Base-by-base conservation (phyloP, 495 filamentous ascomycete species). In the Rhypophila decipiens region DNA sequence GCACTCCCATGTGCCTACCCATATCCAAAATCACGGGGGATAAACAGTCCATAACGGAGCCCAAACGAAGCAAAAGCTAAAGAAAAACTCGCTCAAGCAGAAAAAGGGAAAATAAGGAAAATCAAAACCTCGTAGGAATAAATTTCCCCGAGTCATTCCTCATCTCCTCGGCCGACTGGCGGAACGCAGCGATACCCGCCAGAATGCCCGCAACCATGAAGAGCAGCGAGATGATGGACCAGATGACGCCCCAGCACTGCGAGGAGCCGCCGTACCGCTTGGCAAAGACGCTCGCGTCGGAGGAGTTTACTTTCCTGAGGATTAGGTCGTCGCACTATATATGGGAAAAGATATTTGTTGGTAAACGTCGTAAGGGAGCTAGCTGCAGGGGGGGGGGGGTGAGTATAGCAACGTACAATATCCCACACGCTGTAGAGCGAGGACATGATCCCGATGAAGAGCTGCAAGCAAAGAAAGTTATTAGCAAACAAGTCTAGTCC, bases 401-500 rank as follows among this genome's bases (percentile, higher is more conserved):
- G 27, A 7, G 21, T 37, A 24, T 12, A 27, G 24, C 34, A 37
- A 67, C 81, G 68, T 61, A 85, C 81, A 61, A 90, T 90, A 78
- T 90, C 86, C 86, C 86, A 90, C 22, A 86, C 85, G 52, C 81
- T 85, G 57, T 90, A 90, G 10, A 88, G 71, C 12, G 74, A 76
- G 18, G 75, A 80, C 86, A 90, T 89, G 42, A 89, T 85, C 13
- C 85, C 86, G 47, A 90, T 88, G 53, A 89, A 89, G 24, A 90
- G 73, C 58, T 50, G 20, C 9, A 3, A n/a, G n/a, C n/a, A n/a
- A n/a, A n/a, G n/a, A n/a, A n/a, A n/a, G n/a, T n/a, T n/a, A n/a
- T n/a, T n/a, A n/a, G n/a, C n/a, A n/a, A n/a, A n/a, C n/a, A n/a
- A n/a, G n/a, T n/a, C n/a, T n/a, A n/a, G n/a, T n/a, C n/a, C n/a